Conservation (phyloP, 225 moss, liverwort and hornwort species). For the Bryoerythrophyllum caledonicum region DNA sequence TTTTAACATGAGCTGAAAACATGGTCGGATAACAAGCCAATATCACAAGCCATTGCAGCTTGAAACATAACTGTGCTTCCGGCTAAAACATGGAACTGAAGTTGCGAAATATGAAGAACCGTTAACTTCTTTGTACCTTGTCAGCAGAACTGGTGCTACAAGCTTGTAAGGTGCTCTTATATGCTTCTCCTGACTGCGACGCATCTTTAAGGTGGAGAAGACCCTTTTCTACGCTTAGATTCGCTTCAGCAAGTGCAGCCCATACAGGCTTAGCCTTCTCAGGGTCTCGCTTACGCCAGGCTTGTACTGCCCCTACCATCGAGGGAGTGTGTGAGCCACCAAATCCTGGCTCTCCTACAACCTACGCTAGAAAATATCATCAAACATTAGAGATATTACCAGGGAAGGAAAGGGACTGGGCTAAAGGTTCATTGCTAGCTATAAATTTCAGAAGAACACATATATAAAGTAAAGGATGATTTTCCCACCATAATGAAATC, state of each 20-base stretch:
- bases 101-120: constrained; percentile 3
- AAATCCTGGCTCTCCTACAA: constrained; percentile 95
- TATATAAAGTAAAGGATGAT: not conserved
- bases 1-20: not conserved
- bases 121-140: constrained; percentile 51
- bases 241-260: constrained; percentile 80
- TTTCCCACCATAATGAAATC: not conserved
- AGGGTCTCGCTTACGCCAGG: constrained; percentile 74
- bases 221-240: constrained; percentile 75
- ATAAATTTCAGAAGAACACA: not conserved
- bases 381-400: constrained; percentile 3
- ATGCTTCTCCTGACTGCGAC: constrained; percentile 50
- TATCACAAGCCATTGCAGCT: not conserved
- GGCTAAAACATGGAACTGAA: constrained; percentile 3
- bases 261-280: constrained; percentile 64
- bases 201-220: constrained; percentile 59
- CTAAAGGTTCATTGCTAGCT: not conserved
- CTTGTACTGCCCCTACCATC: constrained; percentile 91
- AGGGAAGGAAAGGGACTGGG: not conserved
- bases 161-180: constrained; percentile 47
- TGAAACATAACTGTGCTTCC: not conserved
- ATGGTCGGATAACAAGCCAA: not conserved
- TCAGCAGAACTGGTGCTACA: constrained; percentile 68
- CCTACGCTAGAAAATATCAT: constrained; percentile 39
- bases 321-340: constrained; percentile 99